These are phyloP conservation scores for Setaria viridis DNA, from an alignment of 202 grass and related monocot species.

Conservation along the genomic window DNA sequence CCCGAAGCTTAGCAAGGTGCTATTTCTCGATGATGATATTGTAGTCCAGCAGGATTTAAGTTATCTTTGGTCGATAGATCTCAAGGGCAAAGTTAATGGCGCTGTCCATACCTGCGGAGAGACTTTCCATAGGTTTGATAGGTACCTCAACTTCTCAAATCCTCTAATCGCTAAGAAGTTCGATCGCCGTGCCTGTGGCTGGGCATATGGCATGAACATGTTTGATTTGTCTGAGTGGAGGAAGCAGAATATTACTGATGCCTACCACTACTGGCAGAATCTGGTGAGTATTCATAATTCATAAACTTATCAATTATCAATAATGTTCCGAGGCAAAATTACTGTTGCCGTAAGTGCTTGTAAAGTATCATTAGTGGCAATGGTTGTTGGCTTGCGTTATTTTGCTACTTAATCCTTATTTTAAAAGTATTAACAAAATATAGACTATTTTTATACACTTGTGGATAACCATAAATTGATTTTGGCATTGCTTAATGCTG, in stretches of 20 bases:
- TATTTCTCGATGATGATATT: slow-evolving; percentile 88
- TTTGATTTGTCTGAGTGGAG: slow-evolving; percentile 90
- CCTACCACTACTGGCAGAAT: slow-evolving; percentile 88
- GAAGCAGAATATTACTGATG: slow-evolving; percentile 73
- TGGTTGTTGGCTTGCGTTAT: neutral
- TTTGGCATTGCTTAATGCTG: neutral
- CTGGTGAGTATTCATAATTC: slow-evolving; percentile 64
- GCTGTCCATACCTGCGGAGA: slow-evolving; percentile 79
- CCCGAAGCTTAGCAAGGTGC: slow-evolving; percentile 76
- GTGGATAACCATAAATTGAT: neutral
- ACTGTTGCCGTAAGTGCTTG: neutral
- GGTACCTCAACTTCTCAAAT: slow-evolving; percentile 87
- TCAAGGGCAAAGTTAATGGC: slow-evolving; percentile 79
- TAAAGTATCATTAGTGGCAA: neutral
- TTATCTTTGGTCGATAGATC: slow-evolving; percentile 71
- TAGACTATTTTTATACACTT: neutral
- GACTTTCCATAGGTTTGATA: slow-evolving; percentile 80
- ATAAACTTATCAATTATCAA: slow-evolving; percentile 14
- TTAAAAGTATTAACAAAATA: neutral
- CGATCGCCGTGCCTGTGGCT: slow-evolving; percentile 65
- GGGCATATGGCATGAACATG: slow-evolving; percentile 90
- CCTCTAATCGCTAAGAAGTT: slow-evolving; percentile 74
- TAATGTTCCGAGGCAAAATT: neutral
- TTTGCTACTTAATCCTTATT: neutral
- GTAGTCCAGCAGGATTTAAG: slow-evolving; percentile 79